A percentile compares a stretch with the other conserved stretches of the same genome.
These are phyloP conservation scores for Clonostachys rosea DNA, from an alignment of 2,329 filamentous ascomycete genomes.

Conservation along the genomic window DNA sequence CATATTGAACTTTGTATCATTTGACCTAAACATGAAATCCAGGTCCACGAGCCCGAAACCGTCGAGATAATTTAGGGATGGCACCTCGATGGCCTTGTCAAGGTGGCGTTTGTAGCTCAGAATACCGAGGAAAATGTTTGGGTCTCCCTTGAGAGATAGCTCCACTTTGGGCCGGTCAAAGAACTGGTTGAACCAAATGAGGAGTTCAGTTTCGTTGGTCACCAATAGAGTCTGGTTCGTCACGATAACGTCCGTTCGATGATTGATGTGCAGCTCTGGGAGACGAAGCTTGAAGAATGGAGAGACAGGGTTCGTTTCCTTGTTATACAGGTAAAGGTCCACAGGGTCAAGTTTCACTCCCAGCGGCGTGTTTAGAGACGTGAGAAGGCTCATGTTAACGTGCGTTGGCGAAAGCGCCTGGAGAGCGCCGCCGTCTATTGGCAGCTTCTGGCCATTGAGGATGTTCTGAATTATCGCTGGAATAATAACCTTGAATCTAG, in stretches of 20 bases:
- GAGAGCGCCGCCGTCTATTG: slow-evolving; percentile 27
- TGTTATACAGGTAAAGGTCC: slow-evolving; percentile 33
- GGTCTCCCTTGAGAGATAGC: slow-evolving; percentile 27
- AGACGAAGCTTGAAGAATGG: slow-evolving; percentile 17
- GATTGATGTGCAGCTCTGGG: slow-evolving; percentile 21
- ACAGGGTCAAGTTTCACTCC: slow-evolving; percentile 30
- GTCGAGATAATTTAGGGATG: slow-evolving; percentile 29
- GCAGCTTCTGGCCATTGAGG: slow-evolving; percentile 32
- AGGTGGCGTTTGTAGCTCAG: slow-evolving; percentile 28
- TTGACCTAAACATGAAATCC: slow-evolving; percentile 28
- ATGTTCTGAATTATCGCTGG: slow-evolving; percentile 38
- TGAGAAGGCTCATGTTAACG: slow-evolving; percentile 27
- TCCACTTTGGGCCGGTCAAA: slow-evolving; percentile 31
- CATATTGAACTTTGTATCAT: slow-evolving; percentile 31
- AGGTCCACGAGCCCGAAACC: slow-evolving; percentile 32
- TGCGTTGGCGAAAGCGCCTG: slow-evolving; percentile 20
- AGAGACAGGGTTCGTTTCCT: slow-evolving; percentile 13
- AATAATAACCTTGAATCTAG: slow-evolving; percentile 39
- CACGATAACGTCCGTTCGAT: slow-evolving; percentile 26
- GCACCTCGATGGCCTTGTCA: slow-evolving; percentile 33
- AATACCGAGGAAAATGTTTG: slow-evolving; percentile 29
- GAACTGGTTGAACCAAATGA: slow-evolving; percentile 29
- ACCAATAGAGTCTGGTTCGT: slow-evolving; percentile 25
- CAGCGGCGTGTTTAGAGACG: slow-evolving; percentile 28
- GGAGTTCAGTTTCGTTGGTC: slow-evolving; percentile 29